phyloP scores from a whole-genome alignment of 2,329 filamentous ascomycete genomes.

The Xylariaceae sp. region DNA sequence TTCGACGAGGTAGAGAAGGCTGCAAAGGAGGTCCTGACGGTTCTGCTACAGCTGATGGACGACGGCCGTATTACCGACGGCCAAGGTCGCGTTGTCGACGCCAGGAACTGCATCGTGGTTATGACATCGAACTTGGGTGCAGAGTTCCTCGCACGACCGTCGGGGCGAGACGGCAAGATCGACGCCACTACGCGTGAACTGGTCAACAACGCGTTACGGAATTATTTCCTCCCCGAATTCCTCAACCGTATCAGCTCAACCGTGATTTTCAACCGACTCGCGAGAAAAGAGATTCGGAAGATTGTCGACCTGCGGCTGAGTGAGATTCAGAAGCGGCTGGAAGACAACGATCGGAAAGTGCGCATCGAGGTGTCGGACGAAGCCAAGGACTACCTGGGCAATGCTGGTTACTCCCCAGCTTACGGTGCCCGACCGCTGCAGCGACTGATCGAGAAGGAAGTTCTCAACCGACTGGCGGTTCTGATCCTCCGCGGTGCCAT shows the following conservation, averaged over 20 bases:
- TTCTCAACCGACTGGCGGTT: conserved; percentile 87
- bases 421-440: conserved; percentile 88
- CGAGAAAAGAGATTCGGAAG: conserved; percentile 79
- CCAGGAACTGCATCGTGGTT: conserved; percentile 96
- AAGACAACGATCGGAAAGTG: conserved; percentile 77
- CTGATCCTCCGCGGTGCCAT: conserved; percentile 81
- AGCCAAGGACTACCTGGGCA: conserved; percentile 88
- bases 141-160: conserved; percentile 79
- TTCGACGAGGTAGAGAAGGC: conserved; percentile 99
- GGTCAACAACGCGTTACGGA: conserved; percentile 83
- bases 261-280: conserved; percentile 98
- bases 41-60: conserved; percentile 98
- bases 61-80: conserved; percentile 97
- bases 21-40: conserved; percentile 93
- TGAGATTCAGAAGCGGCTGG: conserved; percentile 90
- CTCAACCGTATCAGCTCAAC: conserved; percentile 94
- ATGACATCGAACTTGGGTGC: conserved; percentile 98
- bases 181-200: conserved; percentile 79
- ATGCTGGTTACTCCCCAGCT: conserved; percentile 85
- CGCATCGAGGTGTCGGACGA: conserved; percentile 73
- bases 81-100: conserved; percentile 89
- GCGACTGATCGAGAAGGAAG: conserved; percentile 92
- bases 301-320: conserved; percentile 85
- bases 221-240: conserved; percentile 98
- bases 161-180: conserved; percentile 72